Base-by-base conservation (phyloP, 805 yeast species). In the Candida sphagnicola region DNA sequence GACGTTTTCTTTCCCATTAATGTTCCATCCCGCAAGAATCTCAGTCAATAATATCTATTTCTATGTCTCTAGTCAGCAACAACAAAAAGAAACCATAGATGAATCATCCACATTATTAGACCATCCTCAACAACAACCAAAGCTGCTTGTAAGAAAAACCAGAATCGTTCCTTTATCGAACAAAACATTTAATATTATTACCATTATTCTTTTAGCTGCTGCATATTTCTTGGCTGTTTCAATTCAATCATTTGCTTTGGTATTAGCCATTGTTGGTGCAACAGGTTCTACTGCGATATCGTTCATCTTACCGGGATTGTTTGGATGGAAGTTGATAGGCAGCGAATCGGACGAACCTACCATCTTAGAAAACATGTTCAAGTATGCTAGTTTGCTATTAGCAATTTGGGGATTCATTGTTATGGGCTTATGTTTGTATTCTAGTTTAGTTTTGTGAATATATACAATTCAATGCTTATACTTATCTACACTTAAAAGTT, bases 261-360 rank as follows among this genome's bases (percentile, higher is more conserved):
- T 90, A 11, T 65, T 89, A 48, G 89, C 95, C 1, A 68, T 89
- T 46, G 95, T 89, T 3, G 97, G 97, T 2, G 85, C 96, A 1
- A 88, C 96, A 0, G 96, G 96, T 0, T 86, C 95, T 1, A 89
- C 96, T 0, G 78, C 95, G 4, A 88, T 90, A 37, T 88, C 96
- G 10, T 89, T 89, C 55, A 88, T 87, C 19, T 69, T 89, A 34
- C 97, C 97, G 0, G 96, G 96, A 0, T 64, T 87, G 16, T 87
- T 89, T 55, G 95, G 91, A 3, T 87, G 75, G 61, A 80, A 75
- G 49, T 67, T 89, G 42, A 74, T 85, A 38, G 82, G 78, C n/a
- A 62, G 75, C 4, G 73, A 68, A 23, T 42, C 51, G 26, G 49
- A 42, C 37, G 47, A 46, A 24, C 46, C 46, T 16, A 35, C 65